These are phyloP conservation scores for Ogataea paradorogensis DNA, from an alignment of 805 yeast genomes.

Conservation along the genomic window DNA sequence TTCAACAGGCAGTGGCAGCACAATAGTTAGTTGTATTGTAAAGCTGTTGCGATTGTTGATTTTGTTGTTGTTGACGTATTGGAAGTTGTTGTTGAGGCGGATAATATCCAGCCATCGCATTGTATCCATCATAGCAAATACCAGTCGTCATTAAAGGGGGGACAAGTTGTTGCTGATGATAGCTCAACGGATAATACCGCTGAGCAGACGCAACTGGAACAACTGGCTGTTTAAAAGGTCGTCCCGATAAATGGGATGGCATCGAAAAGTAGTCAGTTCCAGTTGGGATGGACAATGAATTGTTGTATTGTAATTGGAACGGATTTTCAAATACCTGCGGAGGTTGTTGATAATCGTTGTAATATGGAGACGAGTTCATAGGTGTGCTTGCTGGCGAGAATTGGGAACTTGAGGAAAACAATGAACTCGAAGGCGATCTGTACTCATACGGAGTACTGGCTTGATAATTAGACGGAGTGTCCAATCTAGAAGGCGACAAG, in stretches of 20 bases:
- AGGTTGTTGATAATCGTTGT: constrained; percentile 20
- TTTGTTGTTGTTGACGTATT: constrained; percentile 10
- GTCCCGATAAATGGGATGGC: constrained; percentile 16
- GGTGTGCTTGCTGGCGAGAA: constrained; percentile 25
- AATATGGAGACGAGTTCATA: constrained; percentile 26
- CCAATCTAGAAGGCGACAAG: constrained; percentile 9
- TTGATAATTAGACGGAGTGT: constrained; percentile 7
- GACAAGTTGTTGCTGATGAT: constrained; percentile 15
- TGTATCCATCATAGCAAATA: constrained; percentile 9
- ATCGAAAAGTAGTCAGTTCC: constrained; percentile 16
- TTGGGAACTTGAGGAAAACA: constrained; percentile 22
- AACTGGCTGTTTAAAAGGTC: constrained; percentile 12
- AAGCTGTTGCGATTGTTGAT: constrained; percentile 10
- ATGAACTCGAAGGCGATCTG: constrained; percentile 22
- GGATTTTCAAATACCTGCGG: constrained; percentile 27
- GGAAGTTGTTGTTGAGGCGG: constrained; percentile 10
- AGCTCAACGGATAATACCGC: constrained; percentile 21
- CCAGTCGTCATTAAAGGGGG: constrained; percentile 20
- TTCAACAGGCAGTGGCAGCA: constrained; percentile 25
- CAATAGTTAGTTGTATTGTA: constrained; percentile 14
- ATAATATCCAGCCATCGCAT: constrained; percentile 1
- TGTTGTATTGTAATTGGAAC: constrained; percentile 22
- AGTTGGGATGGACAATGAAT: constrained; percentile 10
- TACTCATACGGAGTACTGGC: constrained; percentile 14
- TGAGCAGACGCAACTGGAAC: constrained; percentile 13